Conservation (phyloP, 2,329 filamentous ascomycete genomes). For the Blastomyces percursus region DNA sequence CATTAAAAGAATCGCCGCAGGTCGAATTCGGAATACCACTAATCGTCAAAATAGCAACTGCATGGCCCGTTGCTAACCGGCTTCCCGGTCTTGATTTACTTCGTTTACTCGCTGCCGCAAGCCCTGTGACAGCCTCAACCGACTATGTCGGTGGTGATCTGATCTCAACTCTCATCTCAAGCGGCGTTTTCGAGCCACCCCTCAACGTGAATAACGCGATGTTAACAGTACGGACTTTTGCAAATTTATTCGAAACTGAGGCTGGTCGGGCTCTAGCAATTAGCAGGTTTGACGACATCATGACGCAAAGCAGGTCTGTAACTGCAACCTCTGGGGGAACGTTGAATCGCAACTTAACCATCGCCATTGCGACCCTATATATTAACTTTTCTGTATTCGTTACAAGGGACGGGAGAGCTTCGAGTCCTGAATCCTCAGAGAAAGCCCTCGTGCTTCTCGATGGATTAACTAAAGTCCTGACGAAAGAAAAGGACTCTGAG, state of each 20-base stretch:
- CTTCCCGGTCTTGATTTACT: conserved; percentile 79
- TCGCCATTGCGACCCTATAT: conserved; percentile 69
- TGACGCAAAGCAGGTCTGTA: conserved; percentile 51
- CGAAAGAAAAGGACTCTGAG: conserved; percentile 62
- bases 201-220: conserved; percentile 71
- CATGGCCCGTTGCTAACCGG: conserved; percentile 71
- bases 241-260: conserved; percentile 69
- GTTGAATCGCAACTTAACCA: conserved; percentile 65
- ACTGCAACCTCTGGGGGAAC: conserved; percentile 41
- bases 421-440: conserved; percentile 35
- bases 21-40: conserved; percentile 49
- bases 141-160: conserved; percentile 46
- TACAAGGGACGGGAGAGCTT: conserved; percentile 34
- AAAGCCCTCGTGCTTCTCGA: conserved; percentile 46
- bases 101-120: conserved; percentile 63
- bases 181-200: conserved; percentile 48
- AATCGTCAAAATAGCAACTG: conserved; percentile 59
- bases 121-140: conserved; percentile 53
- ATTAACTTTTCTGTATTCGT: conserved; percentile 77
- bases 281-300: conserved; percentile 48
- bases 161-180: conserved; percentile 48
- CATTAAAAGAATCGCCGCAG: conserved; percentile 36
- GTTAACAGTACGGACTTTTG: conserved; percentile 70
- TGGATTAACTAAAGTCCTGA: conserved; percentile 52
- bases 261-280: conserved; percentile 58